These are phyloP conservation scores for Nidula microcarpa DNA, from an alignment of 768 basidiomycete genomes.

Conservation along the genomic window DNA sequence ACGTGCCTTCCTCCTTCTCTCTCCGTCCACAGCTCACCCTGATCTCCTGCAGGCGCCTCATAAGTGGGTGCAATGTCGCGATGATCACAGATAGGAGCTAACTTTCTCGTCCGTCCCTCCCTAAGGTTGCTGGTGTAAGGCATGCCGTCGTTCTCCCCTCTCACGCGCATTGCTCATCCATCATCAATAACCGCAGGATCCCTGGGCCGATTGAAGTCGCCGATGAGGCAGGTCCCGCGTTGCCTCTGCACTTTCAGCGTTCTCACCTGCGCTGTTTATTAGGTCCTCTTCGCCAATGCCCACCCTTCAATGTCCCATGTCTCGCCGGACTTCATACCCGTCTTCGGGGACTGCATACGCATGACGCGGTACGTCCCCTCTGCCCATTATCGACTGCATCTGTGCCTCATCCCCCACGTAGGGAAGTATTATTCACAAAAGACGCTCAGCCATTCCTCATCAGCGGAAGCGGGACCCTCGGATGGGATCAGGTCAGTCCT, in stretches of 20 bases:
- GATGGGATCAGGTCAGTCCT: slow-evolving; percentile 80
- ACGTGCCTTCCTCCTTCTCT: not conserved
- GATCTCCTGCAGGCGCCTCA: slow-evolving; percentile 23
- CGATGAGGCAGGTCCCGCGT: slow-evolving; percentile 29
- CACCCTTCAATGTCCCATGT: slow-evolving; percentile 89
- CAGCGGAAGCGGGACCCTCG: slow-evolving; percentile 91
- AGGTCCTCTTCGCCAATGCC: slow-evolving; percentile 93
- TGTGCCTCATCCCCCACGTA: slow-evolving; percentile 16
- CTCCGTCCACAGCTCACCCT: not conserved
- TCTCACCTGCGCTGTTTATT: not conserved
- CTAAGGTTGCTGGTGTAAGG: slow-evolving; percentile 50
- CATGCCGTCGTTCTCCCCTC: not conserved
- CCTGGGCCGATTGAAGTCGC: slow-evolving; percentile 63
- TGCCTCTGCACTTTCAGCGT: slow-evolving; percentile 5
- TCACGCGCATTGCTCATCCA: slow-evolving; percentile 6
- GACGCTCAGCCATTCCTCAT: slow-evolving; percentile 89
- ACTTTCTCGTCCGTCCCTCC: slow-evolving; percentile 7
- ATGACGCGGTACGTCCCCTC: slow-evolving; percentile 60
- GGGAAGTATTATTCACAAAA: slow-evolving; percentile 76
- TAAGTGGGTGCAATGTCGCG: slow-evolving; percentile 24
- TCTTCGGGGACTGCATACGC: slow-evolving; percentile 86
- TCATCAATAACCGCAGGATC: slow-evolving; percentile 31
- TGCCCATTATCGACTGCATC: not conserved
- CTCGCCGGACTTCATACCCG: slow-evolving; percentile 81
- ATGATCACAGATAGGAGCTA: not conserved